phyloP scores from a whole-genome alignment of 306 rosid species.

The Mimosa bimucronata region DNA sequence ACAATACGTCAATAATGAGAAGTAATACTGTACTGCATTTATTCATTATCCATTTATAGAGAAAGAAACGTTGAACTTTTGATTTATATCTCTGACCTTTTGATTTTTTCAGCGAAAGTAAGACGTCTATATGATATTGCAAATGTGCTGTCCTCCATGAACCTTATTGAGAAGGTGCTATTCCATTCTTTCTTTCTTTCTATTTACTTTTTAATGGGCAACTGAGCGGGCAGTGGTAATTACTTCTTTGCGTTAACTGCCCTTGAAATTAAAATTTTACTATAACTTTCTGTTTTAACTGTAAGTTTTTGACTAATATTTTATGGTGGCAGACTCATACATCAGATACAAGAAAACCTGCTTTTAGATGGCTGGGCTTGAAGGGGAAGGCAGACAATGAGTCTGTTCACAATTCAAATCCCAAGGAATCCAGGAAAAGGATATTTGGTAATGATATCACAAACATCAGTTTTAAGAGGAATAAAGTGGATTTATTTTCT shows the following conservation, averaged over 20 bases:
- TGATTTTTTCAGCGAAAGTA: slow-evolving; percentile 81
- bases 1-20: slow-evolving; percentile 76
- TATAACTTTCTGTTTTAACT: neutral
- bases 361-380: slow-evolving; percentile 85
- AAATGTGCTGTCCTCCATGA: slow-evolving; percentile 86
- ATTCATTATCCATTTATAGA: slow-evolving; percentile 13
- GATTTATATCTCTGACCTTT: slow-evolving; percentile 24
- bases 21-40: slow-evolving; percentile 45
- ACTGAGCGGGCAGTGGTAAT: neutral
- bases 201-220: neutral
- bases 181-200: neutral
- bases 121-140: slow-evolving; percentile 95
- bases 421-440: slow-evolving; percentile 64
- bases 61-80: slow-evolving; percentile 10
- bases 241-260: neutral
- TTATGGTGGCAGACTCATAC: slow-evolving; percentile 71
- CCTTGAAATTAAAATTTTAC: neutral
- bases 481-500: slow-evolving; percentile 43
- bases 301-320: slow-evolving; percentile 1
- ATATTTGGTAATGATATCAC: slow-evolving; percentile 79
- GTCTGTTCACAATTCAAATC: slow-evolving; percentile 30
- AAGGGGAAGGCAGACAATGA: slow-evolving; percentile 45
- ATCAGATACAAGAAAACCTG: slow-evolving; percentile 78
- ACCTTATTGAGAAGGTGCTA: slow-evolving; percentile 85
- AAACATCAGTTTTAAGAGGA: slow-evolving; percentile 60